phyloP scores from a whole-genome alignment of 495 filamentous ascomycete genomes.

The Annulohypoxylon stygium region DNA sequence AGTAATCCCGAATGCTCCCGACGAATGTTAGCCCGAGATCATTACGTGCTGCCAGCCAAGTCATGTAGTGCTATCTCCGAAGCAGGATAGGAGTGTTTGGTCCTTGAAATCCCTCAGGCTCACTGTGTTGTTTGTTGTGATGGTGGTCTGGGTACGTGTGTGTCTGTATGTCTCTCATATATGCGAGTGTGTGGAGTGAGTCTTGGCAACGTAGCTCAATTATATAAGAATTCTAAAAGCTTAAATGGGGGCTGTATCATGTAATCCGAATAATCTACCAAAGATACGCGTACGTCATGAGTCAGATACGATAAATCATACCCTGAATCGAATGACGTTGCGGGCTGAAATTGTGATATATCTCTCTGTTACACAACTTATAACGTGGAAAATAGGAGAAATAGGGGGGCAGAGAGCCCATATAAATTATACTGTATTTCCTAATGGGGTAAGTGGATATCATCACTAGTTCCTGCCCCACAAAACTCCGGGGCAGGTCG shows the following conservation, averaged over 20 bases:
- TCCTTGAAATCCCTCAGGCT: background rate
- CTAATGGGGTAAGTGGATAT: constrained; percentile 41
- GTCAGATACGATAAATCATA: background rate
- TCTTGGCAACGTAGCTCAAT: background rate
- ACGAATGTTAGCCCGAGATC: constrained; percentile 17
- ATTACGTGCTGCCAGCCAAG: background rate
- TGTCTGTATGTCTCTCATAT: background rate
- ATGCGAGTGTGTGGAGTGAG: constrained; percentile 15
- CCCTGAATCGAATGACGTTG: constrained; percentile 15
- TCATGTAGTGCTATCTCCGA: constrained; percentile 6
- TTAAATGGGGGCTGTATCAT: background rate
- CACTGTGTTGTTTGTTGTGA: background rate
- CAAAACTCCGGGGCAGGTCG: constrained; percentile 28
- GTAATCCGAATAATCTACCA: background rate
- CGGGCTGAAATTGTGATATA: background rate
- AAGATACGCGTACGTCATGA: constrained; percentile 17
- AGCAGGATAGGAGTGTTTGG: background rate
- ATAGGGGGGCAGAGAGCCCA: background rate
- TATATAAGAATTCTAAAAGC: background rate
- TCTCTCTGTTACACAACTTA: constrained; percentile 17
- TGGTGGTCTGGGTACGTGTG: background rate
- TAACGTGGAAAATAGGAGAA: constrained; percentile 6
- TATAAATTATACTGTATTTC: constrained; percentile 22
- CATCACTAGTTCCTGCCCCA: constrained; percentile 6
- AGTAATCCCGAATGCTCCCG: constrained; percentile 35